Base-by-base conservation (phyloP, 116 monocot genomes). In the Trichopus zeylanicus region DNA sequence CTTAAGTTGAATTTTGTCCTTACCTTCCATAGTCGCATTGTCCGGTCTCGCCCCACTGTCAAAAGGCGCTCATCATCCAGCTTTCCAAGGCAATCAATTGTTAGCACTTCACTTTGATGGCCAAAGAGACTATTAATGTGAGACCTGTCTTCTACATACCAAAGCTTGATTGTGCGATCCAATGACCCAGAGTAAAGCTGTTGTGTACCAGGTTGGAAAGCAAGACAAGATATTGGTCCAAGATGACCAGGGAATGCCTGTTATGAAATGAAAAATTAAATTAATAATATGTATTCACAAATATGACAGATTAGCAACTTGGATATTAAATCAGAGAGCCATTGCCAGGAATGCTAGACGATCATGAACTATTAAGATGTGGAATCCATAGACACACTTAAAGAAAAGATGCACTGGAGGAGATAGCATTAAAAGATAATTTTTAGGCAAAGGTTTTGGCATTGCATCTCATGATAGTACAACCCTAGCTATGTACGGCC, bases 181-280 rank as follows among this genome's bases (percentile, higher is more conserved):
- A 82, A 98, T 25, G 98, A 98, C 21, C 88, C 87, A 69, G 98
- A 98, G 57, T 77, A 98, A 30, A 98, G 82, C 63, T 98, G 77
- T 54, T 79, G 29, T 31, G 98, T 84, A 15, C 85, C 88, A 35
- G 76, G 79, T 49, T 87, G 81, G 74, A 98, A 98, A 30, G 85
- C 53, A 55, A 98, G 68, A 63, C 91, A 87, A 11, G 98, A 88
- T 1, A 98, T 78, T 53, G 98, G 81, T 7, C 80, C 98, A 76
- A 72, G 81, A 52, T 98, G 98, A 18, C 98, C 98, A 70, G 74
- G 87, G 75, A 98, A 98, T 63, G 91, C 98, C 98, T 98, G 78
- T 49, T 33, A 77, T 59, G 19, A 29, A 30, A 67, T 18, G 29
- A 25, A 67, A 26, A 23, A 46, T n/a, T n/a, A 37, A 37, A 0